Evolutionary conservation across 2,329 filamentous ascomycete genomes (phyloP), one percentile per base, ranked within the genome.

Genomic region (Cercospora berteroae): DNA sequence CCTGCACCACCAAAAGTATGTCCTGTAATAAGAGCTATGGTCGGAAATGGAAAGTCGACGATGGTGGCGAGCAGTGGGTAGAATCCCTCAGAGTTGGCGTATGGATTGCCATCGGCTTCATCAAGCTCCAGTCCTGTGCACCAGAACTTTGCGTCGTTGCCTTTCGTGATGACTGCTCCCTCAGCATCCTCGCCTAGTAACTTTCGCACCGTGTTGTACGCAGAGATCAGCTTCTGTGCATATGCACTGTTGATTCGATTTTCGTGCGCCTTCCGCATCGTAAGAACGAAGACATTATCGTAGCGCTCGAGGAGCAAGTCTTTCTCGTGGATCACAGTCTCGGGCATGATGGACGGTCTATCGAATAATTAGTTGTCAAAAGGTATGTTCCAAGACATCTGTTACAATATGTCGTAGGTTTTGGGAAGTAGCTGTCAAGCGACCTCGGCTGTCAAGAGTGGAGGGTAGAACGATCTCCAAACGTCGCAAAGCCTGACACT

Each of bases 191-290:
- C 77, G 0, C 83, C 82, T 5, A 87, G 75, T 4, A 81, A 77
- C 29, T 72, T 75, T 68, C 85, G 81, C 39, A 86, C 81, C 18
- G 79, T 76, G 69, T 80, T 81, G 64, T 84, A 82, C 2, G 84
- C 83, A 36, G 77, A 74, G 68, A 86, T 86, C 42, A 86, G 81
- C 68, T 85, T 83, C 73, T 86, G 84, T 50, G 82, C 82, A 69
- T 82, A 85, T 7, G 75, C 76, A 16, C 80, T 79, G 71, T 84
- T 85, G 58, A 86, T 73, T 23, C 84, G 80, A 73, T 87, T 87
- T 73, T 86, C 85, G 1, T 83, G 83, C 9, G 82, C 78, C 70
- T 85, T 85, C 61, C 83, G 80, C 80, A 87, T 83, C 8, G 84
- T 86, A 59, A 87, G 80, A 63, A 86, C 78, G 73, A 84, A 86